Evolutionary conservation across 805 yeast species (phyloP), one percentile per base, ranked within the genome.

Genomic region (Komagataella populi): DNA sequence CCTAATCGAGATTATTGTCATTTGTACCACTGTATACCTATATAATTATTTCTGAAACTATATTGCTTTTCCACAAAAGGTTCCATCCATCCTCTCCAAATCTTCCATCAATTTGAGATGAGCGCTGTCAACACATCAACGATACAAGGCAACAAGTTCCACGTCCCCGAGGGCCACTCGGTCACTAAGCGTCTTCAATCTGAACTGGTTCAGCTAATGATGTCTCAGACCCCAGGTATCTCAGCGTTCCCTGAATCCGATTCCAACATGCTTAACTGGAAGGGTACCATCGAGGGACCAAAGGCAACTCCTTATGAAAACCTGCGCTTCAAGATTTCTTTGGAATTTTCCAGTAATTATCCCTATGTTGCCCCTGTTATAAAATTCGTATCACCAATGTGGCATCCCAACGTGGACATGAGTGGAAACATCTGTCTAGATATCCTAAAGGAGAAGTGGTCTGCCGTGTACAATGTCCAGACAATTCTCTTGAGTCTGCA

Each of bases 311-410:
- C 78, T 56, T 73, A 73, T 50, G 76, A 76, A 45, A 52, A 54
- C 14, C 96, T 96, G 60, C 93, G 86, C 44, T 88, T 88, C 70
- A 88, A 88, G 74, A 76, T 88, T 57, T 80, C 90, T 51, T 84
- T 88, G 67, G 39, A 89, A 68, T 93, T 93, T 84, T 98, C 99
- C 67, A 90, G 98, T 53, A 98, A 93, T 70, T 93, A 93, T 70
- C 99, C 99, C 52, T 93, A 91, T 77, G 91, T 93, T 73, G 97
- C 99, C 53, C 99, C 99, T 57, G 91, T 89, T 75, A 83, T 84
- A 57, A 77, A 80, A 55, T 91, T 91, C 77, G 88, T 93, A 59
- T 91, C 99, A 49, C 87, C 89, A 72, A 90, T 91, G 67, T 91
- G 91, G 70, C 99, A 91, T 68, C 98, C 98, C 62, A 91, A 91